These are phyloP conservation scores for Dactylellina cionopaga DNA, from an alignment of 2,329 filamentous ascomycete species.

Conservation along the genomic window DNA sequence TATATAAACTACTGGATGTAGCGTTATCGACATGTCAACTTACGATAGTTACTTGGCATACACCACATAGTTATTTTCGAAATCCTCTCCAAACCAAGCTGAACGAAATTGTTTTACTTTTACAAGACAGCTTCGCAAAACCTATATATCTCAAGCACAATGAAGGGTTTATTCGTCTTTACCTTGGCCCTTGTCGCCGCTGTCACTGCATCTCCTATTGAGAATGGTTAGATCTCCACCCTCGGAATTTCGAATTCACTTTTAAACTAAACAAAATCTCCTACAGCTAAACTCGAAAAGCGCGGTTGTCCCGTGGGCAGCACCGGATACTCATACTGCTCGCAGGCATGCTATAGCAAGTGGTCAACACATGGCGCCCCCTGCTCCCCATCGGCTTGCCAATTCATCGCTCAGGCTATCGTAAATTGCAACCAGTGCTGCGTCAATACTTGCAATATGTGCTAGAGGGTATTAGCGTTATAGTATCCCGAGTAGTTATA, in stretches of 20 bases:
- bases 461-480: too few relatives aligned
- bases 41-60: background rate
- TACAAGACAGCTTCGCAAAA: background rate
- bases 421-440: conserved; percentile 10
- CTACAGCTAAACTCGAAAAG: conserved; percentile 17
- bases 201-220: conserved; percentile 5
- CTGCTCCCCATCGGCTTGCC: background rate
- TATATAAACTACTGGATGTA: background rate
- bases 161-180: conserved; percentile 1
- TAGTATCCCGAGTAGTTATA: too few relatives aligned
- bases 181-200: background rate
- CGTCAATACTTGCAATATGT: conserved; percentile 7
- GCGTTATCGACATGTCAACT: background rate
- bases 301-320: conserved; percentile 20
- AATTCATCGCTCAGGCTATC: background rate
- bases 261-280: background rate
- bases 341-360: conserved; percentile 20
- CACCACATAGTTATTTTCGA: background rate
- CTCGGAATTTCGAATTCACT: too few relatives aligned
- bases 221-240: background rate
- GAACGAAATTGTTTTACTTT: background rate
- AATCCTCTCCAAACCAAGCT: background rate
- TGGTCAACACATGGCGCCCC: background rate
- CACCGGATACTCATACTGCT: conserved; percentile 22
- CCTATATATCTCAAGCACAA: background rate